These are phyloP conservation scores for Fusarium scirpi DNA, from an alignment of 2,329 filamentous ascomycete species.

Conservation along the genomic window DNA sequence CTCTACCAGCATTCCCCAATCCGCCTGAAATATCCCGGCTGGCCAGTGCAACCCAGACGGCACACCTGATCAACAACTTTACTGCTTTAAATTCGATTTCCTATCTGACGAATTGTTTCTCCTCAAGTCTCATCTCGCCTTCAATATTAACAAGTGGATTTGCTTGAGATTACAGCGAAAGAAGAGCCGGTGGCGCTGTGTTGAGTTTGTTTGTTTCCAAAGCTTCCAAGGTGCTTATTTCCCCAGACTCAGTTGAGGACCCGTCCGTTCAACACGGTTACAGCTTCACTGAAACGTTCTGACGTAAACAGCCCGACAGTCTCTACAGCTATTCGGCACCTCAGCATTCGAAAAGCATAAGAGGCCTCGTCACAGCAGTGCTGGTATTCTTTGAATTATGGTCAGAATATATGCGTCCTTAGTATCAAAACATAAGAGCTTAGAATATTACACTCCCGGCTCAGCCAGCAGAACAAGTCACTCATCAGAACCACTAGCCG, in stretches of 20 bases:
- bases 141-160: slow-evolving; percentile 45
- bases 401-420: not conserved
- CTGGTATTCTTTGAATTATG: not conserved
- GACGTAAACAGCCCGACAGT: slow-evolving; percentile 8
- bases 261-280: slow-evolving; percentile 1
- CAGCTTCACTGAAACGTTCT: slow-evolving; percentile 6
- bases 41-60: slow-evolving; percentile 44
- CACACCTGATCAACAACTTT: slow-evolving; percentile 34
- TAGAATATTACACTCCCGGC: not conserved
- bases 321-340: not conserved
- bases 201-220: slow-evolving; percentile 37
- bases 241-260: slow-evolving; percentile 26
- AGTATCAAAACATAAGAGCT: not conserved
- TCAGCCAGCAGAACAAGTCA: slow-evolving; percentile 1
- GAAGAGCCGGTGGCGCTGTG: slow-evolving; percentile 41
- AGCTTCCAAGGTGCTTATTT: slow-evolving; percentile 26
- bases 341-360: not conserved
- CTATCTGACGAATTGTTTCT: slow-evolving; percentile 27
- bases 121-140: slow-evolving; percentile 45
- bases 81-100: slow-evolving; percentile 27
- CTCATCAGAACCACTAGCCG: slow-evolving; percentile 9
- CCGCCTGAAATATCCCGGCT: slow-evolving; percentile 32
- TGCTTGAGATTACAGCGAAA: slow-evolving; percentile 45
- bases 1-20: slow-evolving; percentile 49
- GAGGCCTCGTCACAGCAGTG: not conserved